Conservation (phyloP, 768 basidiomycete genomes). For the Mycena maculata region DNA sequence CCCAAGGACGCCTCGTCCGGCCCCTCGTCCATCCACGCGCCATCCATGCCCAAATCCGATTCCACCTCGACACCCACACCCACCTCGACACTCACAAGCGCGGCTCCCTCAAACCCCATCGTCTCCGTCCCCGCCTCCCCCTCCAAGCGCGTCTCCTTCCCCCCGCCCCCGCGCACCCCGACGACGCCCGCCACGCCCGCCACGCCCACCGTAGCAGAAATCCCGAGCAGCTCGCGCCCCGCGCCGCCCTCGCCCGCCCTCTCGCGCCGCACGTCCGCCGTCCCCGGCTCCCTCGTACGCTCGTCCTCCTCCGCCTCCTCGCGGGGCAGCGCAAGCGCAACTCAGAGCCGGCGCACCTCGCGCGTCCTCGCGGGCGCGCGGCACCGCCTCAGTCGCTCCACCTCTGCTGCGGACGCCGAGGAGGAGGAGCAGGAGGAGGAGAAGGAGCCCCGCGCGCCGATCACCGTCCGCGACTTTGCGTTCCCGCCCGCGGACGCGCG, state of each 20-base stretch:
- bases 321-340: conserved; percentile 20
- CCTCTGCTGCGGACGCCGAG: conserved; percentile 27
- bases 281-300: conserved; percentile 41
- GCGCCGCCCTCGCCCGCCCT: neutral
- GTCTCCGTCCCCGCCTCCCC: neutral
- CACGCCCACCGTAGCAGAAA: no score
- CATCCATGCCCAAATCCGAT: neutral
- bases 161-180: conserved; percentile 10
- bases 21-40: neutral
- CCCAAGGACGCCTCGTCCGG: neutral
- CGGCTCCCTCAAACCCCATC: neutral
- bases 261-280: neutral
- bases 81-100: neutral
- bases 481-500: conserved; percentile 48
- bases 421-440: neutral
- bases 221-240: no score
- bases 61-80: neutral
- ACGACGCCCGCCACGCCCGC: conserved; percentile 23
- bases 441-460: conserved; percentile 23
- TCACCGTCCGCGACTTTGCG: conserved; percentile 59
- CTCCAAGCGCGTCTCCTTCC: conserved; percentile 31
- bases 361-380: conserved; percentile 17
- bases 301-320: conserved; percentile 50
- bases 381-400: conserved; percentile 29
- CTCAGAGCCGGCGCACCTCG: neutral